phyloP scores from a whole-genome alignment of 2,329 filamentous ascomycete genomes.

The Fusarium heterosporum region DNA sequence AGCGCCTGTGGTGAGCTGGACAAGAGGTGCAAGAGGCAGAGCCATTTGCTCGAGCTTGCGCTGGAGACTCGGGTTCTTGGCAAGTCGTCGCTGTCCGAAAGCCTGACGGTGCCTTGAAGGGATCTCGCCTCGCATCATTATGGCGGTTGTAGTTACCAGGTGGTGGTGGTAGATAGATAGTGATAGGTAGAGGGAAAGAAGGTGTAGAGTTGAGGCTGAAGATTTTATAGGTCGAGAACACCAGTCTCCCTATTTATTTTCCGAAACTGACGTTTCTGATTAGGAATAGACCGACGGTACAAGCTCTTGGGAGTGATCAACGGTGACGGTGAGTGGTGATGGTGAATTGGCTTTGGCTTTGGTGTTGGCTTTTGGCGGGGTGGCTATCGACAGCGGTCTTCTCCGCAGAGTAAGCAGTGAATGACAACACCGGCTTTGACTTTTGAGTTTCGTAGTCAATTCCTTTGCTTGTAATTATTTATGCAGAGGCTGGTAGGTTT shows the following conservation, averaged over 20 bases:
- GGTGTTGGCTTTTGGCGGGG: not conserved
- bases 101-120: conserved; percentile 50
- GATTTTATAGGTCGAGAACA: conserved; percentile 15
- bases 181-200: not conserved
- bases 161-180: not conserved
- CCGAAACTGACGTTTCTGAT: conserved; percentile 13
- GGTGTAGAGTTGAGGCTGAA: not conserved
- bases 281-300: not conserved
- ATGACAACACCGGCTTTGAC: conserved; percentile 18
- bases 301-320: conserved; percentile 16
- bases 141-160: conserved; percentile 26
- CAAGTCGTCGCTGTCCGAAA: conserved; percentile 50
- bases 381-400: conserved; percentile 31
- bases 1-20: conserved; percentile 70
- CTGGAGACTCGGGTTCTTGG: conserved; percentile 64
- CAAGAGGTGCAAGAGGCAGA: conserved; percentile 73
- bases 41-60: conserved; percentile 74
- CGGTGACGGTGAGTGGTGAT: conserved; percentile 7
- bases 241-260: conserved; percentile 6
- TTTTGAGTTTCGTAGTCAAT: conserved; percentile 34
- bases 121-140: conserved; percentile 52
- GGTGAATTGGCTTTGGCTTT: conserved; percentile 26
- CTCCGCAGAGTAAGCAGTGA: conserved; percentile 22
- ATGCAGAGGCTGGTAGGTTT: conserved; percentile 8
- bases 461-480: conserved; percentile 6